Percentiles rank a stretch among this genome's conserved stretches.
Conservation (phyloP, 331 rosid genomes). For the Quercus phellos region DNA sequence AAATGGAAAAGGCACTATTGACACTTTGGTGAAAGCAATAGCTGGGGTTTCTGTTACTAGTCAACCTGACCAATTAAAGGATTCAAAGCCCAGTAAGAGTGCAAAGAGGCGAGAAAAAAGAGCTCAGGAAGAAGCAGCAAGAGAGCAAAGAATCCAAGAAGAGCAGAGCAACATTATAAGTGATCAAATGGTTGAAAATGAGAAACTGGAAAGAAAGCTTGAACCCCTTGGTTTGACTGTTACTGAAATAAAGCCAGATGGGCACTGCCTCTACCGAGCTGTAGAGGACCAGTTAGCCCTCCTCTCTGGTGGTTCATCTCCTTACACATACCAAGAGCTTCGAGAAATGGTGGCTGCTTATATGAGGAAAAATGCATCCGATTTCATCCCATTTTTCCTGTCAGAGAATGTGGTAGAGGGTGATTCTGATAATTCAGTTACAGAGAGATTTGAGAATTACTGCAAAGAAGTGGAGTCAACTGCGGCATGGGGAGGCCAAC, state of each 20-base stretch:
- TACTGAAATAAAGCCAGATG: constrained; percentile 86
- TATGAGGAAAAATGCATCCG: constrained; percentile 64
- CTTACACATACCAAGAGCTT: constrained; percentile 71
- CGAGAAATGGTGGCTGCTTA: constrained; percentile 71
- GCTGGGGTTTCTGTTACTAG: constrained; percentile 71
- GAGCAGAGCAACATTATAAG: constrained; percentile 73
- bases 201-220: constrained; percentile 68
- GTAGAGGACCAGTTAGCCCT: constrained; percentile 69
- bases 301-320: constrained; percentile 56
- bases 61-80: constrained; percentile 58
- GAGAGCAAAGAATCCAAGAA: constrained; percentile 84
- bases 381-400: constrained; percentile 73
- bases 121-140: constrained; percentile 85
- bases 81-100: constrained; percentile 61
- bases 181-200: constrained; percentile 68
- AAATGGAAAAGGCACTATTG: constrained; percentile 57
- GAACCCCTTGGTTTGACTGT: constrained; percentile 77
- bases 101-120: constrained; percentile 60
- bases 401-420: constrained; percentile 54
- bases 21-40: constrained; percentile 79
- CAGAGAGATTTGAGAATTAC: constrained; percentile 65
- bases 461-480: constrained; percentile 87
- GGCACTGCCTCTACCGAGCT: constrained; percentile 96
- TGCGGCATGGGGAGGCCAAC: constrained; percentile 95
- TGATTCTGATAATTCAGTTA: constrained; percentile 41